phyloP scores from a whole-genome alignment of 2,329 filamentous ascomycete genomes.

The Fusarium globosum region DNA sequence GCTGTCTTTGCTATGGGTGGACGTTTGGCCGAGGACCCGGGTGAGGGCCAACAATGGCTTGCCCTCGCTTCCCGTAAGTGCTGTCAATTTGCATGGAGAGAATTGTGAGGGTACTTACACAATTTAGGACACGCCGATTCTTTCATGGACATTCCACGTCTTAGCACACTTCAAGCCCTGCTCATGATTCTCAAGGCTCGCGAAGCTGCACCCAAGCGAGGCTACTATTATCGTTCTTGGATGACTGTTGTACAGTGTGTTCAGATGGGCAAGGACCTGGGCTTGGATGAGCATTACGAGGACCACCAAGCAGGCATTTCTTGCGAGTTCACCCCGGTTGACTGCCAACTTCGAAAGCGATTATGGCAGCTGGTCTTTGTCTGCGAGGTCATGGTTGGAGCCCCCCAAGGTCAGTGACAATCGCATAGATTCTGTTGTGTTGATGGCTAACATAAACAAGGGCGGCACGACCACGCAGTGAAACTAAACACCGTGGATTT shows the following conservation, averaged over 20 bases:
- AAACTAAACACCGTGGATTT: conserved; percentile 82
- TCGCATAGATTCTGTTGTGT: neutral
- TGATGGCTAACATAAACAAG: conserved; percentile 54
- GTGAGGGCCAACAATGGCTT: conserved; percentile 91
- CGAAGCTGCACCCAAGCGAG: conserved; percentile 90
- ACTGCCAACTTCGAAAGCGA: conserved; percentile 86
- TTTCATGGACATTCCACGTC: conserved; percentile 89
- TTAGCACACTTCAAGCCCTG: conserved; percentile 92
- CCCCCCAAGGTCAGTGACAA: conserved; percentile 75
- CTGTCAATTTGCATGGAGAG: neutral
- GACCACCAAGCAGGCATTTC: conserved; percentile 77
- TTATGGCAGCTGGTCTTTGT: conserved; percentile 91
- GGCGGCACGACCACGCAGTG: conserved; percentile 82
- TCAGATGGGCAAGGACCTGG: conserved; percentile 92
- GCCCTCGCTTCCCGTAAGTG: conserved; percentile 82
- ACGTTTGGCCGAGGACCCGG: conserved; percentile 82
- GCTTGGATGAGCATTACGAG: conserved; percentile 86
- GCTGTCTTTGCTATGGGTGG: conserved; percentile 92
- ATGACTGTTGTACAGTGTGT: conserved; percentile 93
- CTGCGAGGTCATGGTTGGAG: conserved; percentile 92
- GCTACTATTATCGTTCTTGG: conserved; percentile 98
- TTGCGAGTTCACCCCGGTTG: conserved; percentile 75
- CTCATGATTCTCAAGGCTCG: conserved; percentile 89
- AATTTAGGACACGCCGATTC: conserved; percentile 83
- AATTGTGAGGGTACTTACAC: conserved; percentile 32